Conservation (phyloP, 352 stramenopile genomes). For the Pythium guiyangense region DNA sequence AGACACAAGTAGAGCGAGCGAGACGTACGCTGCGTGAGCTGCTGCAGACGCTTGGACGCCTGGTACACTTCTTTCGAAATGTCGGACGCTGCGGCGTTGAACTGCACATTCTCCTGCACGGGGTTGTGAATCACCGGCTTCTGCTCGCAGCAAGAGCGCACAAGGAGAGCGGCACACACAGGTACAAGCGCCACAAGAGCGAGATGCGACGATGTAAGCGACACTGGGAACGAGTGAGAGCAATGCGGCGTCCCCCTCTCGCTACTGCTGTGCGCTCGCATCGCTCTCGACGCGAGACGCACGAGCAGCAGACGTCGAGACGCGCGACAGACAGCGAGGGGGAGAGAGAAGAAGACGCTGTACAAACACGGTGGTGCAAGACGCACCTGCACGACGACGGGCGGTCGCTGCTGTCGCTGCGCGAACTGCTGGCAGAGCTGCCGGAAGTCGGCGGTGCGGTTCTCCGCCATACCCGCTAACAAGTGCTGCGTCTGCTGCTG, state of each 20-base stretch:
- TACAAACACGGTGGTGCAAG: no score
- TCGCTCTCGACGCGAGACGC: no score
- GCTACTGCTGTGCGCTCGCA: no score
- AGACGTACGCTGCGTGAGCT: conserved; percentile 66
- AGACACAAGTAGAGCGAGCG: background rate
- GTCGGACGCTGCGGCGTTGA: conserved; percentile 74
- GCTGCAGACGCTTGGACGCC: conserved; percentile 74
- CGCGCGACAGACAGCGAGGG: no score
- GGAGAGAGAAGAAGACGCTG: no score
- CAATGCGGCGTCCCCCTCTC: no score
- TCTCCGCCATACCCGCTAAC: no score
- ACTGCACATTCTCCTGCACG: conserved; percentile 72
- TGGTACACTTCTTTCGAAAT: conserved; percentile 83
- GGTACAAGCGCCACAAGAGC: no score
- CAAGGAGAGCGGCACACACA: background rate
- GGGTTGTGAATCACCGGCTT: conserved; percentile 23
- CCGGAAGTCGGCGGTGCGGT: conserved; percentile 68
- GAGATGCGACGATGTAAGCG: no score
- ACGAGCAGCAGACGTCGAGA: no score
- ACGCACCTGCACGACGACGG: conserved; percentile 18
- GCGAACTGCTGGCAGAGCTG: conserved; percentile 55
- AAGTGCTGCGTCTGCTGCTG: no score
- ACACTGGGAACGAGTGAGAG: no score
- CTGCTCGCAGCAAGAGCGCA: conserved; percentile 21
- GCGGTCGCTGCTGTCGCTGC: conserved; percentile 27